phyloP scores from a whole-genome alignment of 441 rosid species.

The Pelargonium australe region DNA sequence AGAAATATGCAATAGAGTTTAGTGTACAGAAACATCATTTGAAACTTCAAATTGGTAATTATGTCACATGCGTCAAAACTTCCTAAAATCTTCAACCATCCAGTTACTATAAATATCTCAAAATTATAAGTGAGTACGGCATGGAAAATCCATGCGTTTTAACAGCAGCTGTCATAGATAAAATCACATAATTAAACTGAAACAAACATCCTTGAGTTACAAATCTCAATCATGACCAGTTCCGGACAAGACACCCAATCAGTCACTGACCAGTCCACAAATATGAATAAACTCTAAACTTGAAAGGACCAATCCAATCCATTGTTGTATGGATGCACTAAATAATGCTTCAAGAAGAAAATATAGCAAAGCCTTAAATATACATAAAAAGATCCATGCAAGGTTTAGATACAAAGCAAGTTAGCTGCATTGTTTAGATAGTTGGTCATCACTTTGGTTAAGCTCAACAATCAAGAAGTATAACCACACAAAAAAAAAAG shows the following conservation, averaged over 20 bases:
- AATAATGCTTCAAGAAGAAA: background rate
- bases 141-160: too few relatives aligned
- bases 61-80: background rate
- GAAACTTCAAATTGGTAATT: background rate
- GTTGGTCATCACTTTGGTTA: background rate
- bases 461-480: slow-evolving; percentile 4
- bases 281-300: background rate
- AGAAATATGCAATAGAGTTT: background rate
- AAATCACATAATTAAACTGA: too few relatives aligned
- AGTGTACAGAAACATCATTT: background rate
- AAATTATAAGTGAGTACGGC: too few relatives aligned
- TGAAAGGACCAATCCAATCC: background rate
- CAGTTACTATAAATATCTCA: background rate
- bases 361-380: background rate
- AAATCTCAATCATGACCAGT: too few relatives aligned
- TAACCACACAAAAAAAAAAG: background rate
- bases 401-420: background rate
- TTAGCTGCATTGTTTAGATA: background rate
- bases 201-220: too few relatives aligned
- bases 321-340: background rate
- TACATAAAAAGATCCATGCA: background rate
- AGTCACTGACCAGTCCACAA: background rate
- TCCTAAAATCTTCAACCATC: background rate
- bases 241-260: background rate
- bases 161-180: too few relatives aligned